Evolutionary conservation across 768 basidiomycete genomes (phyloP).

Genomic region (Kwoniella dendrophila): DNA sequence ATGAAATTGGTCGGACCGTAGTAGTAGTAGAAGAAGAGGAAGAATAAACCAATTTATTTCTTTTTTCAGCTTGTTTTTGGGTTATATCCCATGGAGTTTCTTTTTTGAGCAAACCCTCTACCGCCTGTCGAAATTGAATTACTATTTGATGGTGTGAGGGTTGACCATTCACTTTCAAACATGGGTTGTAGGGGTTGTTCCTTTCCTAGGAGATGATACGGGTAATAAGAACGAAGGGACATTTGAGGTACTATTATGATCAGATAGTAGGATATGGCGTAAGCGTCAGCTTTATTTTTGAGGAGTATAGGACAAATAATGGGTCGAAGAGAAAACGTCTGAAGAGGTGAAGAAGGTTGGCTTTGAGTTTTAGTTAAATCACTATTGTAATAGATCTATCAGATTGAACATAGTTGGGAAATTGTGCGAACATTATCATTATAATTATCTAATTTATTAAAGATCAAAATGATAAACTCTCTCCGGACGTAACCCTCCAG

Average conservation of each 20-base stretch:
- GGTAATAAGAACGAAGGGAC: not conserved
- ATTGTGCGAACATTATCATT: too few species aligned
- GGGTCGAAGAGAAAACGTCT: too few species aligned
- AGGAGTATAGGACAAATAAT: not conserved
- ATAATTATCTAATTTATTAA: too few species aligned
- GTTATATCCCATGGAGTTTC: not conserved
- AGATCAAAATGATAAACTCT: too few species aligned
- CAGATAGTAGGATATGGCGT: not conserved
- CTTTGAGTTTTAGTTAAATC: too few species aligned
- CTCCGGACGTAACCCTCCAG: too few species aligned
- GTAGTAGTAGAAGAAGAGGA: too few species aligned
- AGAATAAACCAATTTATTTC: not conserved
- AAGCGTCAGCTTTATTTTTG: not conserved
- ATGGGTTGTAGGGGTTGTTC: not conserved
- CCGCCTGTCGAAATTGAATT: not conserved
- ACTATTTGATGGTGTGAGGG: not conserved
- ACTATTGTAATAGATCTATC: too few species aligned
- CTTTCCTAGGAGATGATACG: not conserved
- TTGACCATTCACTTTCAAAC: conserved; percentile 11
- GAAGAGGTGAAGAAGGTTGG: too few species aligned
- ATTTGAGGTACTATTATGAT: not conserved
- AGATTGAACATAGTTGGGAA: too few species aligned
- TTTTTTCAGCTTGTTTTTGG: not conserved
- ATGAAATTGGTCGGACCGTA: not conserved
- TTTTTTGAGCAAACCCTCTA: not conserved